phyloP scores from a whole-genome alignment of 306 rosid genomes.

The Lathyrus tuberosus region DNA sequence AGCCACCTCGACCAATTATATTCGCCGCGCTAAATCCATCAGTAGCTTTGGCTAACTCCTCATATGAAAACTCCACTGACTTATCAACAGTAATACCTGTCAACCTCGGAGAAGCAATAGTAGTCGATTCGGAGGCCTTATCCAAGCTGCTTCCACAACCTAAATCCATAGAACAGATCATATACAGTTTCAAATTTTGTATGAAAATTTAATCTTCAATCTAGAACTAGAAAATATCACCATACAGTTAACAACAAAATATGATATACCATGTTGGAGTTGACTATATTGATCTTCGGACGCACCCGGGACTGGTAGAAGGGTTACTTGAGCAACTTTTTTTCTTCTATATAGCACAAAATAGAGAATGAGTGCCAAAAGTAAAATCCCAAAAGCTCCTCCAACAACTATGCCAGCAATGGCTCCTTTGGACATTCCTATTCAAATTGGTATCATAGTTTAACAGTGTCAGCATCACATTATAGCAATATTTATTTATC shows the following conservation, averaged over 20 bases:
- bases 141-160: constrained; percentile 52
- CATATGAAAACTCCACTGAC: constrained; percentile 78
- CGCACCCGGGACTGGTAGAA: constrained; percentile 42
- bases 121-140: constrained; percentile 48
- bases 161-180: constrained; percentile 32
- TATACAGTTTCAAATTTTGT: neutral
- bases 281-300: constrained; percentile 45
- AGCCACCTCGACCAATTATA: constrained; percentile 79
- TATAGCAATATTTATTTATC: constrained; percentile 31
- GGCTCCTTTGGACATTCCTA: constrained; percentile 59
- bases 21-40: constrained; percentile 50
- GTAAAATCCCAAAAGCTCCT: constrained; percentile 47
- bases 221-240: neutral
- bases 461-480: constrained; percentile 40
- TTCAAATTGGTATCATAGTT: too few species aligned
- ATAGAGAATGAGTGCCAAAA: constrained; percentile 47
- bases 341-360: constrained; percentile 47
- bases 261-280: constrained; percentile 41
- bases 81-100: constrained; percentile 66
- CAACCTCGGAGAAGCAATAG: constrained; percentile 48
- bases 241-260: neutral
- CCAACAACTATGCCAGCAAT: constrained; percentile 58
- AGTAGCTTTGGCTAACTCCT: constrained; percentile 74
- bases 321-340: constrained; percentile 46
- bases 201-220: neutral